Percentiles rank a stretch among this genome's conserved stretches.
phyloP scores from a whole-genome alignment of 805 yeast species.

The Starmerella cellae region DNA sequence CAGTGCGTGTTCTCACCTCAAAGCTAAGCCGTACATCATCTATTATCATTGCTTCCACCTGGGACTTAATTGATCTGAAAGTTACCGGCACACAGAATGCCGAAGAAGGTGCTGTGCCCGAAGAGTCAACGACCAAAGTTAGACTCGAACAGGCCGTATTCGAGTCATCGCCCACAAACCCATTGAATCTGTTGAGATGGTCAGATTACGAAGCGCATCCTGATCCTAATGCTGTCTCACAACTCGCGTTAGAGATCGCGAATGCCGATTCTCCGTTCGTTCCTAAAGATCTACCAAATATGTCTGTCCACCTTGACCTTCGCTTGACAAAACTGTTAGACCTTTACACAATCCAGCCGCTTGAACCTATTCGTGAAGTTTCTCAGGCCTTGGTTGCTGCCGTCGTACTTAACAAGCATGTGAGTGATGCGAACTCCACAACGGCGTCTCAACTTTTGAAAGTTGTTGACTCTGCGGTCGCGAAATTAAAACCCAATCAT shows the following conservation, averaged over 20 bases:
- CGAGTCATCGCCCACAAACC: constrained; percentile 36
- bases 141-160: constrained; percentile 78
- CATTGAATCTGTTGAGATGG: constrained; percentile 33
- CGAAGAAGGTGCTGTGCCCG: not conserved
- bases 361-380: constrained; percentile 20
- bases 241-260: constrained; percentile 45
- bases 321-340: constrained; percentile 36
- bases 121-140: constrained; percentile 34
- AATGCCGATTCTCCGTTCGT: constrained; percentile 43
- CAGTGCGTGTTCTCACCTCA: constrained; percentile 44
- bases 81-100: not conserved
- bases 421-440: not conserved
- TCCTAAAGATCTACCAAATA: constrained; percentile 40
- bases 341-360: constrained; percentile 34
- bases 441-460: not conserved
- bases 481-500: not conserved
- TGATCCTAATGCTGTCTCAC: constrained; percentile 28
- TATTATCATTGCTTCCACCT: constrained; percentile 41
- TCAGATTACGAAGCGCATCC: constrained; percentile 3
- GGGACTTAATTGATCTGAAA: constrained; percentile 19
- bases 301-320: constrained; percentile 38
- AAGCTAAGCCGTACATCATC: constrained; percentile 35
- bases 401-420: not conserved
- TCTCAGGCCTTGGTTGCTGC: constrained; percentile 16
- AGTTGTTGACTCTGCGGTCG: not conserved